Evolutionary conservation across 1,139 yeast genomes (phyloP).

Genomic region (Scheffersomyces segobiensis): DNA sequence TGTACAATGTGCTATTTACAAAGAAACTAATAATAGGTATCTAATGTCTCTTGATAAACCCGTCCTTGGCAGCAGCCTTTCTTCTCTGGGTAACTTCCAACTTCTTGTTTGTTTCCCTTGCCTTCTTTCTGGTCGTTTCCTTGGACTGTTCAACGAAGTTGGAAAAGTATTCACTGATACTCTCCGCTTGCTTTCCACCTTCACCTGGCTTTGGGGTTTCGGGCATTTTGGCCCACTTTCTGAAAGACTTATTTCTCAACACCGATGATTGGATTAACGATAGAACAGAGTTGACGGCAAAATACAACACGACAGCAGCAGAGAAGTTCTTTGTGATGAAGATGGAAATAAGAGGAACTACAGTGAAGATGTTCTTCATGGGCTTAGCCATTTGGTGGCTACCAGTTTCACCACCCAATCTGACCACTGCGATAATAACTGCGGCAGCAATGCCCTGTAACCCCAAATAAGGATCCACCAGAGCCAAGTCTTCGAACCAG

Average conservation of each 20-base stretch:
- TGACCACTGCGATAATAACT: conserved; percentile 70
- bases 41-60: conserved; percentile 42
- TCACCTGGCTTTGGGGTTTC: conserved; percentile 50
- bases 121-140: conserved; percentile 33
- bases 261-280: conserved; percentile 72
- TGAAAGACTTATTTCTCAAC: conserved; percentile 58
- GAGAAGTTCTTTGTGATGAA: conserved; percentile 85
- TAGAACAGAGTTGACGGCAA: conserved; percentile 75
- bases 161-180: conserved; percentile 40
- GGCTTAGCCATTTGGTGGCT: conserved; percentile 66
- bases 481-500: conserved; percentile 82
- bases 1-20: not conserved
- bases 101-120: conserved; percentile 38
- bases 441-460: conserved; percentile 84
- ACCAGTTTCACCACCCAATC: conserved; percentile 92
- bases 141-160: conserved; percentile 35
- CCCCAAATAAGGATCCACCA: conserved; percentile 90
- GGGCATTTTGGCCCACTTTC: conserved; percentile 63
- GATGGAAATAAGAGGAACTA: conserved; percentile 76
- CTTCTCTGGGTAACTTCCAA: conserved; percentile 42
- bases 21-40: not conserved
- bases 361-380: conserved; percentile 64
- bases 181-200: conserved; percentile 28
- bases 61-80: conserved; percentile 31
- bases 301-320: conserved; percentile 81